A percentile compares a stretch with the other conserved stretches of the same genome.
These are phyloP conservation scores for Dacryopinax spathularia DNA, from an alignment of 768 basidiomycete species.

Conservation along the genomic window DNA sequence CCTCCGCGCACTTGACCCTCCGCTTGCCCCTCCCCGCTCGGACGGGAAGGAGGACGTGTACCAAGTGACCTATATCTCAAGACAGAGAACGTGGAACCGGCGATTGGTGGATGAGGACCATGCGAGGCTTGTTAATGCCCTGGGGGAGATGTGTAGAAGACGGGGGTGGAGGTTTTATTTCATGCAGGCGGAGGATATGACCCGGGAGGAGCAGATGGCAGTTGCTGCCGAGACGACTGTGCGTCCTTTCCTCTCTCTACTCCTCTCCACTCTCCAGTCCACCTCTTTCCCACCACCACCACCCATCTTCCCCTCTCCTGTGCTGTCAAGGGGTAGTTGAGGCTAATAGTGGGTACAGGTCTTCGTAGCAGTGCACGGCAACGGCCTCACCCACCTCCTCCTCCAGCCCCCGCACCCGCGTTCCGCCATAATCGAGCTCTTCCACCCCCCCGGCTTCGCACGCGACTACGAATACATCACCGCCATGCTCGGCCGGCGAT, in stretches of 20 bases:
- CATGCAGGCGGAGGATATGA: slow-evolving; percentile 47
- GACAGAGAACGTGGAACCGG: slow-evolving; percentile 41
- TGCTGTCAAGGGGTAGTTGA: no score
- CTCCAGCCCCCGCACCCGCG: slow-evolving; percentile 63
- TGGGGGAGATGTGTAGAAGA: slow-evolving; percentile 33
- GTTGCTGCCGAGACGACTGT: slow-evolving; percentile 57
- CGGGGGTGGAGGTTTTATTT: slow-evolving; percentile 46
- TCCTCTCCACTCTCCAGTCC: not conserved
- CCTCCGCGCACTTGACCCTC: not conserved
- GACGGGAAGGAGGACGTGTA: slow-evolving; percentile 25
- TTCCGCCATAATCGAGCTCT: slow-evolving; percentile 76
- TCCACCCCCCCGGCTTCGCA: slow-evolving; percentile 66
- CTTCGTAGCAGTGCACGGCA: slow-evolving; percentile 60
- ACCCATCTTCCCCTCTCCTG: no score
- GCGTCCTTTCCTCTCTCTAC: slow-evolving; percentile 21
- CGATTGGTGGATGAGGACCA: slow-evolving; percentile 36
- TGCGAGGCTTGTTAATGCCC: slow-evolving; percentile 30
- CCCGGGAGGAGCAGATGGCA: slow-evolving; percentile 61
- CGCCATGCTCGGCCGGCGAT: slow-evolving; percentile 52
- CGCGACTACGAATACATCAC: slow-evolving; percentile 81
- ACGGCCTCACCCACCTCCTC: slow-evolving; percentile 68
- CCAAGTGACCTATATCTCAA: slow-evolving; percentile 57
- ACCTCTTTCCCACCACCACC: no score
- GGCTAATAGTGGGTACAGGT: slow-evolving; percentile 29
- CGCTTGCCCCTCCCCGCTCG: not conserved